Conservation (phyloP, 352 stramenopile species). For the Pythium biforme region DNA sequence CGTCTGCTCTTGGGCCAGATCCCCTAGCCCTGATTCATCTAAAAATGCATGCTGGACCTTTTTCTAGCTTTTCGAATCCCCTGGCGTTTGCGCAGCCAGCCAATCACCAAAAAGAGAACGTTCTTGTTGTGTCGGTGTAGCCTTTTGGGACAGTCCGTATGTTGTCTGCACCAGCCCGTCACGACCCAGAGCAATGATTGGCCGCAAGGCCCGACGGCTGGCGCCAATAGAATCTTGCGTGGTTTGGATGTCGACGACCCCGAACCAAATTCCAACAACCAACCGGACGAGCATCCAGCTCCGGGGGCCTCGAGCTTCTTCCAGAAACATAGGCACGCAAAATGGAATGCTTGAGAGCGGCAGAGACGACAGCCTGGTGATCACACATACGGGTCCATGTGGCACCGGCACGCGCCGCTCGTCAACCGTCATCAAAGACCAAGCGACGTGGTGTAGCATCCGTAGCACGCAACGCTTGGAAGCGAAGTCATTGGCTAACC, state of each 20-base stretch:
- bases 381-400: neutral
- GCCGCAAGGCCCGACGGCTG: neutral
- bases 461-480: conserved; percentile 1
- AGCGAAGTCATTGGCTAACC: neutral
- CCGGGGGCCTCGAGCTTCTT: conserved; percentile 3
- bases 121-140: conserved; percentile 22
- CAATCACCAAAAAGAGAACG: conserved; percentile 32
- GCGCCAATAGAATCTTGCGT: conserved; percentile 21
- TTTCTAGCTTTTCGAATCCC: neutral
- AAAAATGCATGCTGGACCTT: conserved; percentile 9
- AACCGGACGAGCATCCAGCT: neutral
- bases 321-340: conserved; percentile 21
- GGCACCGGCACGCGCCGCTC: conserved; percentile 6
- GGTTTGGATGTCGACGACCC: conserved; percentile 19
- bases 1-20: conserved; percentile 6
- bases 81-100: conserved; percentile 9
- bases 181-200: conserved; percentile 16
- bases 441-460: conserved; percentile 4
- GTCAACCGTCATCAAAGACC: neutral
- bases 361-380: conserved; percentile 4
- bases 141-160: neutral
- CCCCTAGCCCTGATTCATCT: conserved; percentile 25
- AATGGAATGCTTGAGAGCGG: neutral
- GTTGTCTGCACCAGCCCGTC: neutral
- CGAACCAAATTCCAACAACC: neutral